Base-by-base conservation (phyloP, 2,329 filamentous ascomycete species). In the Nannizzia gypsea region DNA sequence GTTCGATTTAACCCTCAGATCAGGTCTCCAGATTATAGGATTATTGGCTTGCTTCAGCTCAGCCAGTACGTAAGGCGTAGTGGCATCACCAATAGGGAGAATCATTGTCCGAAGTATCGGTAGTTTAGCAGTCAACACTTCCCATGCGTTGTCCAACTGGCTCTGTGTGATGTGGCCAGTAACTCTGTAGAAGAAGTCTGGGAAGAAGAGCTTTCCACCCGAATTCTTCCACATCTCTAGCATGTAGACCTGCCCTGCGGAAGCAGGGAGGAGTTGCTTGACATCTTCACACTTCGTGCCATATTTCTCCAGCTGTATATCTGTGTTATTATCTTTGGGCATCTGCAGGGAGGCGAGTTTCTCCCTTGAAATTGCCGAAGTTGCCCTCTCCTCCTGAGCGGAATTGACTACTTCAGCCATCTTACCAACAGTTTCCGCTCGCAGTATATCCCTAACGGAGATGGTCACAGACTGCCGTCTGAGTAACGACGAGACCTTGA, bases 171-270 rank as follows among this genome's bases (percentile, higher is more conserved):
- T 58, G 0, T 69, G 40, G 0, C 76, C 76, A 0, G 71, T 67
- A 2, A 88, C 63, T 0, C 71, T 69, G 68, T 87, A 91, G 3
- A 70, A 73, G 69, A 96, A 96, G 0, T 78, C 81, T 0, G 89
- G 83, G 67, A 86, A 90, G 72, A 95, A 95, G 0, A 89, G 76
- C 0, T 72, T 69, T 0, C 89, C 87, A 1, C 75, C 67, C 0
- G 85, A 83, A 48, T 83, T 84, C 63, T 87, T 81, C 88, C 89
- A 95, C 48, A 83, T 80, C 15, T 83, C 84, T 26, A 96, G 76
- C 84, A 93, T 89, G 70, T 93, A 91, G 0, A 83, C 74, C 69
- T 96, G 90, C 66, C 90, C 88, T 1, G 90, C 80, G 2, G 88
- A 83, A 2, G 85, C 84, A 0, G 89, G 89, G 1, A 92, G 70